phyloP scores from a whole-genome alignment of 768 basidiomycete species.

The Amanita pseudoporphyria region DNA sequence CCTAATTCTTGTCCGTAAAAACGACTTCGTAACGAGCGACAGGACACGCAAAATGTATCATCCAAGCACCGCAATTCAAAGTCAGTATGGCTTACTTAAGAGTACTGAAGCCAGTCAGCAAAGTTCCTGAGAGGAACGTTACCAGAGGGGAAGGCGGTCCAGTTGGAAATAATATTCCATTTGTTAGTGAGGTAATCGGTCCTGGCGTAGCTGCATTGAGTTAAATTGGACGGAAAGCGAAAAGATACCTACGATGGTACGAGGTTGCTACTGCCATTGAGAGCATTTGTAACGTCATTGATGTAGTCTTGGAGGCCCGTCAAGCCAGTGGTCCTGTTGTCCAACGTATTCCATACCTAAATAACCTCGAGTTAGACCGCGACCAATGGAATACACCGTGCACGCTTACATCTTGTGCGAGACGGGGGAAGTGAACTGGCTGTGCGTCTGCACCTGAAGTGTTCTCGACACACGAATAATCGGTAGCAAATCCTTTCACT shows the following conservation, averaged over 20 bases:
- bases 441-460: background rate
- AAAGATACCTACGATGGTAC: conserved; percentile 7
- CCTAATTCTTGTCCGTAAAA: no score
- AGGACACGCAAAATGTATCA: no score
- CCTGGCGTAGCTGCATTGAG: background rate
- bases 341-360: conserved; percentile 1
- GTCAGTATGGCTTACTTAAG: background rate
- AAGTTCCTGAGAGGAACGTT: conserved; percentile 7
- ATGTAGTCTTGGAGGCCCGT: conserved; percentile 7
- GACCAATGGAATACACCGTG: background rate
- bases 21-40: no score
- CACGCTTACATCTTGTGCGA: background rate
- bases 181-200: conserved; percentile 6
- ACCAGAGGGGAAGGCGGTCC: conserved; percentile 6
- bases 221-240: background rate
- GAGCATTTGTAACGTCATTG: conserved; percentile 1
- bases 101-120: conserved; percentile 8
- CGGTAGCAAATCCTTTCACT: background rate
- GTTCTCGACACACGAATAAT: background rate
- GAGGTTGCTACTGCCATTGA: background rate
- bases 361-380: background rate
- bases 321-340: background rate
- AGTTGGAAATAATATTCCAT: conserved; percentile 5
- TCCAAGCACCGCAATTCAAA: no score
- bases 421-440: conserved; percentile 1